Evolutionary conservation across 202 grass and related monocot genomes (phyloP).

Genomic region (Schoenoplectus tabernaemontani): DNA sequence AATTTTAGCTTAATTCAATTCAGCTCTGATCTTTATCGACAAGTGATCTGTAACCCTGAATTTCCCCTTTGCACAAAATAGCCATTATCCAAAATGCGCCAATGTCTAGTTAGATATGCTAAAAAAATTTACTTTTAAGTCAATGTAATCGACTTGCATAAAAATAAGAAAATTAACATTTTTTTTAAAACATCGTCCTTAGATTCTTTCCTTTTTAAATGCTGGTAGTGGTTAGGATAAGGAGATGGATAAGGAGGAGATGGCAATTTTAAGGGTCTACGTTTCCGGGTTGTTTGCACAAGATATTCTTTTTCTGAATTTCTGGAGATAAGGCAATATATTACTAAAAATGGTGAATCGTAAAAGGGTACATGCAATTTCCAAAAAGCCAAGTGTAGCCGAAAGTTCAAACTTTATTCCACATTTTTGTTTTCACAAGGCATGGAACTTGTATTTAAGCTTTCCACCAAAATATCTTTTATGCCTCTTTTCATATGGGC

Average conservation of each 20-base stretch:
- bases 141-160: neutral
- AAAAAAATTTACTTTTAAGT: neutral
- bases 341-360: neutral
- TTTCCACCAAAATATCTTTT: too few relatives aligned
- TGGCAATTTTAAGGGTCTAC: neutral
- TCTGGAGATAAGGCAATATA: neutral
- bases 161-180: neutral
- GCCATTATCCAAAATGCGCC: neutral
- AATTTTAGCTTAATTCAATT: neutral
- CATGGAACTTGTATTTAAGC: too few relatives aligned
- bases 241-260: neutral
- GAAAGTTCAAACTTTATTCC: too few relatives aligned
- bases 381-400: too few relatives aligned
- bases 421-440: neutral
- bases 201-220: neutral
- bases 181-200: neutral
- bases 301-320: neutral
- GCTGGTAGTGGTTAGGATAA: conserved; percentile 1
- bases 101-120: too few relatives aligned
- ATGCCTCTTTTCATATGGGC: too few relatives aligned
- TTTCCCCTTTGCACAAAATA: neutral
- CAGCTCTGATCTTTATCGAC: neutral
- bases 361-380: neutral
- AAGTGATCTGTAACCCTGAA: neutral
- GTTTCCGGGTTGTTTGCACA: neutral